These are phyloP conservation scores for Trichoderma hamatum DNA, from an alignment of 2,329 filamentous ascomycete species.

Conservation along the genomic window DNA sequence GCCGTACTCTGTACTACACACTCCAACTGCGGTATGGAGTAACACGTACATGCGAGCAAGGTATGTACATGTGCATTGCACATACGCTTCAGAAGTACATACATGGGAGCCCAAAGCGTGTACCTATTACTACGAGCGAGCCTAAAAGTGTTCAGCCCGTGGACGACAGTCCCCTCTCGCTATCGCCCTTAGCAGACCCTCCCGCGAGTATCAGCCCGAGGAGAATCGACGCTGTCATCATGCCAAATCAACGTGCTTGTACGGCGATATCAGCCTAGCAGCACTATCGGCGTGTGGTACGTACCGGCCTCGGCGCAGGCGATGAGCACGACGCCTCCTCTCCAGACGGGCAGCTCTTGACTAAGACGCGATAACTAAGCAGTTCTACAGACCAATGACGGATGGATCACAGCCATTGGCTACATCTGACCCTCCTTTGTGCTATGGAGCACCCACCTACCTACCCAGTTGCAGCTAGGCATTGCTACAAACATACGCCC, in stretches of 20 bases:
- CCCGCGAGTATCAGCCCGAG: not conserved
- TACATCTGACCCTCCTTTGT: not conserved
- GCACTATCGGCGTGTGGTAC: not conserved
- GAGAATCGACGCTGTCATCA: not conserved
- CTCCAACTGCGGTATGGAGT: not conserved
- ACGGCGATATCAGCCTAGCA: constrained; percentile 9
- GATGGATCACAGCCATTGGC: not conserved
- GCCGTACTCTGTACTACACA: constrained; percentile 6
- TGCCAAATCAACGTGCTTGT: not conserved
- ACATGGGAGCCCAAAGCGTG: constrained; percentile 22
- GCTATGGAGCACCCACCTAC: not conserved
- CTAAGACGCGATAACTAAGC: not conserved
- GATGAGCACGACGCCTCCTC: not conserved
- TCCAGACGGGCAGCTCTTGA: not conserved
- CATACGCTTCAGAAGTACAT: constrained; percentile 19
- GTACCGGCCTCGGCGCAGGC: not conserved
- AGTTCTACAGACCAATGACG: not conserved
- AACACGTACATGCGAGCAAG: not conserved
- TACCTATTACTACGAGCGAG: constrained; percentile 9
- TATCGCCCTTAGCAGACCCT: not conserved
- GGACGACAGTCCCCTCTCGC: constrained; percentile 10
- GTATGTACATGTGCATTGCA: constrained; percentile 22
- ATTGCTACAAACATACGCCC: constrained; percentile 28
- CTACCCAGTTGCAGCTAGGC: not conserved
- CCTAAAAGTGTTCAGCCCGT: constrained; percentile 11